Base-by-base conservation (phyloP, 257 asterid genomes). In the Penstemon barbatus region DNA sequence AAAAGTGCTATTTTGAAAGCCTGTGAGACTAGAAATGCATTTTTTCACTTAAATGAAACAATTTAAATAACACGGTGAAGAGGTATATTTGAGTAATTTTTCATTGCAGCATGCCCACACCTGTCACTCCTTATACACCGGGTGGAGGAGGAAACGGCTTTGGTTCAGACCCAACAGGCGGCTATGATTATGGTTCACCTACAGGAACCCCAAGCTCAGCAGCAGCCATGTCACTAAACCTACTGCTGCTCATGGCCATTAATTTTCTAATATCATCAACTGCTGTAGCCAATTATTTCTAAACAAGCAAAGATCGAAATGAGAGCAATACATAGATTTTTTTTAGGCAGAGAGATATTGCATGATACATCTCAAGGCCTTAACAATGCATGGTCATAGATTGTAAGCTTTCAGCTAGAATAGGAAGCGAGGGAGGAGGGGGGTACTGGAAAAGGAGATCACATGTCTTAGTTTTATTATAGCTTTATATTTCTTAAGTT, bases 201-300 rank as follows among this genome's bases (percentile, higher is more conserved):
- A 84, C 91, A n/a, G 87, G 95, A 13, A 71, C 82, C 48, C 96
- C 99, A 53, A 91, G 60, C 78, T 79, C 86, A 55, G 96, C 86
- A 59, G 79, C 74, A 61, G 69, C 57, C 63, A 12, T 54, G 52
- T 74, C 95, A 19, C 49, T 65, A 80, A 78, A 75, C 77, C 63
- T 75, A 74, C 70, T 74, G 68, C 70, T 78, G 61, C 67, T 82
- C 63, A 39, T 76, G 52, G 38, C 72, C 61, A 48, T 66, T 71
- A 75, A 68, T 43, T 85, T 85, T 64, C 72, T 85, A 80, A 6
- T 80, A 44, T 58, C 82, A 56, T 74, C 76, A 71, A 66, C 77
- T 56, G 60, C 77, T 48, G 63, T 77, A 70, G 77, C 83, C 79
- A 82, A 48, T 68, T 73, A 71, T 72, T 71, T 83, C 86, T 87